These are phyloP conservation scores for Fraxinus nigra DNA, from an alignment of 305 asterid species.

Conservation along the genomic window DNA sequence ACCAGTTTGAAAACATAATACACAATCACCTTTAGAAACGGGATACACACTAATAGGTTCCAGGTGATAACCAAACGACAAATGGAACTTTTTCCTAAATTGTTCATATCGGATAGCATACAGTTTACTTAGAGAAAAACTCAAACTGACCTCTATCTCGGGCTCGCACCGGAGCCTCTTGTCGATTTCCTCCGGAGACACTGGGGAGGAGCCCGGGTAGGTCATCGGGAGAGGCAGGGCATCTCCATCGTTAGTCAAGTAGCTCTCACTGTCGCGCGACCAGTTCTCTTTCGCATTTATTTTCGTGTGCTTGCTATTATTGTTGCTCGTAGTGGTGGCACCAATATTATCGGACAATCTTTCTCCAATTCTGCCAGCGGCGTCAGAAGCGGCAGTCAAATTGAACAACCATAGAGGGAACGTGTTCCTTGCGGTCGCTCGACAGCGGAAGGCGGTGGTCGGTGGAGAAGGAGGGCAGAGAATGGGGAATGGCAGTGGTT, in stretches of 20 bases:
- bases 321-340: slow-evolving; percentile 23
- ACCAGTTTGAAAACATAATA: neutral
- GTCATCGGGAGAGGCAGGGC: slow-evolving; percentile 87
- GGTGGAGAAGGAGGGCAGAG: slow-evolving; percentile 21
- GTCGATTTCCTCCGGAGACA: slow-evolving; percentile 60
- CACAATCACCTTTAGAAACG: neutral
- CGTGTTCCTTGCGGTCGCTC: slow-evolving; percentile 42
- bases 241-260: slow-evolving; percentile 51
- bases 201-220: slow-evolving; percentile 59
- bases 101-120: neutral
- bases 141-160: slow-evolving; percentile 36
- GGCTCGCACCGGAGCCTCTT: slow-evolving; percentile 73
- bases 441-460: slow-evolving; percentile 40
- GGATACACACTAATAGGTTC: neutral
- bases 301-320: slow-evolving; percentile 33
- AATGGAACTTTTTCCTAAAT: neutral
- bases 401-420: slow-evolving; percentile 43
- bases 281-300: slow-evolving; percentile 65
- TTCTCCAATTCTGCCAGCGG: slow-evolving; percentile 35
- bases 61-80: neutral
- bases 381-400: slow-evolving; percentile 41
- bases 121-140: neutral
- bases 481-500: slow-evolving; percentile 29
- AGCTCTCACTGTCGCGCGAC: slow-evolving; percentile 79
- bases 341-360: slow-evolving; percentile 24